A percentile compares a stretch with the other conserved stretches of the same genome.
These are phyloP conservation scores for Apophysomyces ossiformis DNA, from an alignment of 371 early-diverging fungal species.

Conservation along the genomic window DNA sequence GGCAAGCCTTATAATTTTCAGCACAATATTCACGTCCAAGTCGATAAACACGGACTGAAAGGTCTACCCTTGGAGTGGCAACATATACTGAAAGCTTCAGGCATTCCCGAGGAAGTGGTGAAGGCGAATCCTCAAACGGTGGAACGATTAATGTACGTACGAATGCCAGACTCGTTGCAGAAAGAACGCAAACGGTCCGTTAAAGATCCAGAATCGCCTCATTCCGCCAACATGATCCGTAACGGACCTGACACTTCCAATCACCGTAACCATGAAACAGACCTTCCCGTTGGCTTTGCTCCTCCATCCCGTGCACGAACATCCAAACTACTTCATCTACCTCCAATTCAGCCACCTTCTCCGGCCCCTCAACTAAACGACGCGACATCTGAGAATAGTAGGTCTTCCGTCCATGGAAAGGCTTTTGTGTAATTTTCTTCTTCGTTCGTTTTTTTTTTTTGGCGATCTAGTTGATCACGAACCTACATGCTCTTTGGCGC, in stretches of 20 bases:
- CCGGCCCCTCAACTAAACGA: background rate
- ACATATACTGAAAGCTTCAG: slow-evolving; percentile 55
- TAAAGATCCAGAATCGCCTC: slow-evolving; percentile 24
- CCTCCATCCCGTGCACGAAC: slow-evolving; percentile 52
- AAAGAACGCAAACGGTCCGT: slow-evolving; percentile 14
- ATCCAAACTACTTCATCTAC: slow-evolving; percentile 41
- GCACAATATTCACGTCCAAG: slow-evolving; percentile 65
- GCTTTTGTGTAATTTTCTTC: too few relatives aligned
- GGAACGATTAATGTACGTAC: slow-evolving; percentile 56
- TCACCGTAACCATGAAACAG: slow-evolving; percentile 7
- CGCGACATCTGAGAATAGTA: background rate
- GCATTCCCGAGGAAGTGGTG: slow-evolving; percentile 58
- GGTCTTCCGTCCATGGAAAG: background rate
- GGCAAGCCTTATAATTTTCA: slow-evolving; percentile 69
- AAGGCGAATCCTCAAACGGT: slow-evolving; percentile 59
- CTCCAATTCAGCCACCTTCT: slow-evolving; percentile 12
- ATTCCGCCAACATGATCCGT: slow-evolving; percentile 25
- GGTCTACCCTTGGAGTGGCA: slow-evolving; percentile 66
- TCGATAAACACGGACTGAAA: slow-evolving; percentile 56
- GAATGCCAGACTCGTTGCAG: slow-evolving; percentile 56
- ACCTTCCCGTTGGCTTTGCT: slow-evolving; percentile 50
- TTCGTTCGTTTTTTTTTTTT: too few relatives aligned
- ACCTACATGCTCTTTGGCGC: slow-evolving; percentile 13
- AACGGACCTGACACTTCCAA: slow-evolving; percentile 22
- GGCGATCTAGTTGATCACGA: slow-evolving; percentile 2